Evolutionary conservation across 129 eudicot genomes (phyloP), one percentile per base, ranked within the genome.

Genomic region (Pulicaria dysenterica): DNA sequence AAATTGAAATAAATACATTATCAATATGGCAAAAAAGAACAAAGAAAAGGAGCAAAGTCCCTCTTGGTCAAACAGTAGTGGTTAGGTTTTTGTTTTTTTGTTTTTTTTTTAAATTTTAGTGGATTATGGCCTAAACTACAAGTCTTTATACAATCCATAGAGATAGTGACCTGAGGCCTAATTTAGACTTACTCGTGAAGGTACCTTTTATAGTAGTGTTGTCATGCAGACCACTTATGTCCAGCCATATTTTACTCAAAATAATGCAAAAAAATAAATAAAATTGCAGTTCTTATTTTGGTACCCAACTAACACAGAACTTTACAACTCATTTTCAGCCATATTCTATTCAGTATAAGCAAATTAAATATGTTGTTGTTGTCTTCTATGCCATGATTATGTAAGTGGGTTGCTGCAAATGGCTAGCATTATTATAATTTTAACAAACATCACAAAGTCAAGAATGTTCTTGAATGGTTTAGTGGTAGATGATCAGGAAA

Each of bases 61-160:
- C 57, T 38, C 17, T 49, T 60, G 24, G 81, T 77, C 81, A 77
- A 24, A 77, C 70, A 60, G 41, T 55, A 60, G 72, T 53, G 64
- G 75, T 77, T 77, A 10, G 64, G 65, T 51, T 41, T 69, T 38
- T 41, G 40, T 51, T 60, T 62, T 67, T 77, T 13, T 41, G 36
- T 11, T 24, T 24, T 13, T 41, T 49, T 11, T n/a, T n/a, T n/a
- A n/a, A 38, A 38, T 49, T 69, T 42, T 0, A 69, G 70, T 77
- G 81, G 76, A 50, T 60, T 75, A 69, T n/a, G 49, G 48, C 63
- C 76, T 69, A 54, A 68, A 58, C 76, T 77, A 69, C 44, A 47
- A 60, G 56, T 69, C 76, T 76, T 41, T 50, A 39, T 68, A 40
- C 64, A 60, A 69, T 77, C 64, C 71, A 50, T 60, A 42, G 70